Conservation (phyloP, 441 rosid genomes). For the Daphne laureola region DNA sequence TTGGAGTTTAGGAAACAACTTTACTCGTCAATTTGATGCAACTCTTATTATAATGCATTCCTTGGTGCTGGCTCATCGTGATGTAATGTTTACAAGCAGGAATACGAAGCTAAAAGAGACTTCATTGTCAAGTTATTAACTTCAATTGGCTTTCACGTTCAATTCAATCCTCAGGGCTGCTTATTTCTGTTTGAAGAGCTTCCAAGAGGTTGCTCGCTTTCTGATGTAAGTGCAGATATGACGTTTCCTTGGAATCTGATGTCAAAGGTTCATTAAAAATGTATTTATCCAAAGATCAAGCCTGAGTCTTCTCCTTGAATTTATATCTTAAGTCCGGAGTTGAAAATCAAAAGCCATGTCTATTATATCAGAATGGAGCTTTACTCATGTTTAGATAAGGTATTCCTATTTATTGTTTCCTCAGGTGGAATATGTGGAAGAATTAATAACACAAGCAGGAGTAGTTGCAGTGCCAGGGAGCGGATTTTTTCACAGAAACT, state of each 20-base stretch:
- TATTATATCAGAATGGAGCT: background rate
- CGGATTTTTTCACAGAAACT: conserved; percentile 39
- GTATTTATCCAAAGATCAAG: background rate
- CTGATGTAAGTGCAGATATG: conserved; percentile 31
- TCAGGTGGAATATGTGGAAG: conserved; percentile 47
- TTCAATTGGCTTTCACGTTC: conserved; percentile 35
- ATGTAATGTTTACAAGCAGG: conserved; percentile 26
- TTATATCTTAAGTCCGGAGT: background rate
- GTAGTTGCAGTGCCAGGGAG: conserved; percentile 60
- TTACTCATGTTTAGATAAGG: background rate
- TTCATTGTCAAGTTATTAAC: conserved; percentile 31
- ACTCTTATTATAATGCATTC: background rate
- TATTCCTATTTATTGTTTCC: background rate
- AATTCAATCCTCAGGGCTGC: conserved; percentile 52
- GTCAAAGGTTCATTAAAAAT: background rate
- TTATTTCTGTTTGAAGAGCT: conserved; percentile 51
- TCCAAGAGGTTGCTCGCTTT: conserved; percentile 30
- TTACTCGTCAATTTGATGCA: background rate
- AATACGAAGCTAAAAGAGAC: conserved; percentile 45
- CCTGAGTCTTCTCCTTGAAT: background rate
- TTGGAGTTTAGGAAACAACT: conserved; percentile 1
- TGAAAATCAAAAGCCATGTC: background rate
- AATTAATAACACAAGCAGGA: conserved; percentile 43
- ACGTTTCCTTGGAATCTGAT: background rate
- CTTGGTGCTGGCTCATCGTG: background rate